These are phyloP conservation scores for Teunomyces tritomae DNA, from an alignment of 805 yeast genomes.

Conservation along the genomic window DNA sequence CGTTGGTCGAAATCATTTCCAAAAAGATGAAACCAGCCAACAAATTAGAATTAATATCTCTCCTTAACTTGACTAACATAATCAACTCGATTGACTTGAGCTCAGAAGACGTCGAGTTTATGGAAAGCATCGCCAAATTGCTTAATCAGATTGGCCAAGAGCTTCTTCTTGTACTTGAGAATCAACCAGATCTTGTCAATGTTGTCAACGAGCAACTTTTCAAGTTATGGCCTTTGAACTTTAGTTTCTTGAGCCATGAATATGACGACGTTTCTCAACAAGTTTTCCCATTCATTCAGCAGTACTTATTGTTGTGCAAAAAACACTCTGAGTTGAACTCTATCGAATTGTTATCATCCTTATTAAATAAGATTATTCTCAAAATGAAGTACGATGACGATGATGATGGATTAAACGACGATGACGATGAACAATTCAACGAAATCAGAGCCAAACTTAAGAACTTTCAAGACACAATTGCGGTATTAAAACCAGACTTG, in stretches of 20 bases:
- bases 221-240: constrained; percentile 53
- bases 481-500: constrained; percentile 53
- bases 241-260: constrained; percentile 72
- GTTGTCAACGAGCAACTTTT: constrained; percentile 29
- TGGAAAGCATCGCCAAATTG: constrained; percentile 73
- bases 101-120: constrained; percentile 55
- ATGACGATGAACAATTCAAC: constrained; percentile 69
- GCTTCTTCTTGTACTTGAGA: constrained; percentile 60
- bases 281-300: constrained; percentile 77
- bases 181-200: constrained; percentile 41
- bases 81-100: constrained; percentile 35
- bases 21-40: constrained; percentile 77
- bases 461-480: constrained; percentile 80
- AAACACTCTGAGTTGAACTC: constrained; percentile 41
- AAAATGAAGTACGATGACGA: constrained; percentile 82
- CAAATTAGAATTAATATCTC: constrained; percentile 64
- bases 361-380: constrained; percentile 66
- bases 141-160: constrained; percentile 75
- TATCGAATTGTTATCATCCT: constrained; percentile 54
- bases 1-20: constrained; percentile 62
- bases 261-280: constrained; percentile 87
- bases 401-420: constrained; percentile 62
- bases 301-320: constrained; percentile 67
- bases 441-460: constrained; percentile 76
- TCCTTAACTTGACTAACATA: constrained; percentile 64